Percentiles rank a stretch among this genome's conserved stretches.
Evolutionary conservation across 1,139 yeast genomes (phyloP).

Genomic region (Geotrichum cucujoidarum): DNA sequence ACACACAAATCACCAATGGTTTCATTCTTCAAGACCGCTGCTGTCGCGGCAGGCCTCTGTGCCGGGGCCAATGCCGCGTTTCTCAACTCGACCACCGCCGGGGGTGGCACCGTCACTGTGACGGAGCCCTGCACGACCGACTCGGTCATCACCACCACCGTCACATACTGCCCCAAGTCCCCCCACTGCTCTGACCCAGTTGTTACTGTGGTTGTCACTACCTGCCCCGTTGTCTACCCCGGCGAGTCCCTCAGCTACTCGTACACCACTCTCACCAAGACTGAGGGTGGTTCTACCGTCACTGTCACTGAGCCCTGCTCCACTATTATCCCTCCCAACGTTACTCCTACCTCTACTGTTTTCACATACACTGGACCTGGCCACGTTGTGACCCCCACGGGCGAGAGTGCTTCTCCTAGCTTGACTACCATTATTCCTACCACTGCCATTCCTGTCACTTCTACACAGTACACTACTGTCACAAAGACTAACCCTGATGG

Average conservation of each 20-base stretch:
- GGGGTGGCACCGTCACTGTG: background rate
- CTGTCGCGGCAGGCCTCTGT: slow-evolving; percentile 5
- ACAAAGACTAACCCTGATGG: too few relatives aligned
- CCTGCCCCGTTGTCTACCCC: slow-evolving; percentile 16
- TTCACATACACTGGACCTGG: slow-evolving; percentile 2
- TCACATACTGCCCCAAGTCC: slow-evolving; percentile 12
- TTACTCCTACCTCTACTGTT: slow-evolving; percentile 7
- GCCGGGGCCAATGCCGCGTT: background rate
- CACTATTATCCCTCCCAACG: slow-evolving; percentile 12
- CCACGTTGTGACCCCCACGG: slow-evolving; percentile 6
- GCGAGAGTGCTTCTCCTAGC: slow-evolving; percentile 15
- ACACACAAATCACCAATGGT: slow-evolving; percentile 7
- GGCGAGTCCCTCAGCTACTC: slow-evolving; percentile 6
- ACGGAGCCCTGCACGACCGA: slow-evolving; percentile 2
- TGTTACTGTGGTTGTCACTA: slow-evolving; percentile 14
- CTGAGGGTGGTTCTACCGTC: slow-evolving; percentile 11
- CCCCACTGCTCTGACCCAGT: slow-evolving; percentile 10
- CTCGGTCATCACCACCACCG: slow-evolving; percentile 15
- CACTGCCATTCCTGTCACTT: slow-evolving; percentile 1
- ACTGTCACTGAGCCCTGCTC: slow-evolving; percentile 19
- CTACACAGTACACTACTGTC: background rate
- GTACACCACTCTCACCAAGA: slow-evolving; percentile 13
- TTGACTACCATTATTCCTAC: slow-evolving; percentile 1
- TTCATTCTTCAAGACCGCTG: slow-evolving; percentile 2
- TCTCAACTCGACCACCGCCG: background rate